Base-by-base conservation (phyloP, 441 rosid genomes). In the Aleurites moluccanus region DNA sequence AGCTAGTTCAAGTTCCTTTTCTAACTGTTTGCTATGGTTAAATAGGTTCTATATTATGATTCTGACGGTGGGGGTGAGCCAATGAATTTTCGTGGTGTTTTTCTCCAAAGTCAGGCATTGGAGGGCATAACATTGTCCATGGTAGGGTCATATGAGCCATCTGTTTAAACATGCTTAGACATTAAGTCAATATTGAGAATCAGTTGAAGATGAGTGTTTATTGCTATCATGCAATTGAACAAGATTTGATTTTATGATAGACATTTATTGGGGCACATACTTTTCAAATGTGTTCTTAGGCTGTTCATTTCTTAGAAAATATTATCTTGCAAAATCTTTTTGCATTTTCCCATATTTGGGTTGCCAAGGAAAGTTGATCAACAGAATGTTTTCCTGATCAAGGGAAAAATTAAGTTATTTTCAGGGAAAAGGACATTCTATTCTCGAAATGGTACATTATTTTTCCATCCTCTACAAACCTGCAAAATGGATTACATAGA, bases 91-190 rank as follows among this genome's bases (percentile, higher is more conserved):
- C 93, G 89, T 62, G 96, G 92, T 83, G 93, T 96, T 82, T 96
- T 96, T 78, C 94, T 96, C 62, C 97, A 81, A 82, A 93, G 99
- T 84, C 99, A 96, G 83, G 99, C 98, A 72, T 81, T 96, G 84
- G 99, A 96, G 84, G 97, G 93, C 79, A 91, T 96, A 72, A 85
- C 86, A 28, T 74, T 93, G 80, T 91, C 98, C 70, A 92, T 91
- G 98, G 99, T 93, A 86, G 35, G 84, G 74, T 80, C 71, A 79
- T 42, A 10, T 80, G 27, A 40, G 57, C 73, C 61, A 53, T 66
- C 65, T 79, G 14, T 72, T 49, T 35, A 11, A 25, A 64, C 42
- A 66, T 74, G 35, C 53, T 33, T 75, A 47, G 67, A 73, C 11
- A 33, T 45, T 23, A 73, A 55, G 33, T 15, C 59, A 6, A 33